These are phyloP conservation scores for Actinomortierella wolfii DNA, from an alignment of 371 early-diverging fungal genomes.

Conservation along the genomic window DNA sequence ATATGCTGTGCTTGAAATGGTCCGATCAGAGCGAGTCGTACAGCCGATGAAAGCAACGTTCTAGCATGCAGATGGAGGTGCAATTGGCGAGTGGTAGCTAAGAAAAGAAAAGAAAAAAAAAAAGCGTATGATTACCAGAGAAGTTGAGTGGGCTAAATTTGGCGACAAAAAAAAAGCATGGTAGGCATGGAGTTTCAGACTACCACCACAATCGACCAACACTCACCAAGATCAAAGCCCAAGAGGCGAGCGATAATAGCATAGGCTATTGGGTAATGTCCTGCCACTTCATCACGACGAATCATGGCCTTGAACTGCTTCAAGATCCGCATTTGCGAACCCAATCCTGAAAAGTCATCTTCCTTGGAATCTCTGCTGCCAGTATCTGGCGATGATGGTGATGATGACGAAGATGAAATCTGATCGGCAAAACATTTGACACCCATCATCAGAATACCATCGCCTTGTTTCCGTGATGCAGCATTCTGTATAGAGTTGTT, in stretches of 20 bases:
- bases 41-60: constrained; percentile 83
- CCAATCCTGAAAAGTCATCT: constrained; percentile 6
- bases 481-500: constrained; percentile 46
- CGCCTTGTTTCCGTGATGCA: constrained; percentile 40
- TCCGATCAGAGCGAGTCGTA: constrained; percentile 87
- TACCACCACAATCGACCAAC: too few relatives aligned
- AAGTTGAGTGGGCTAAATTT: too few relatives aligned
- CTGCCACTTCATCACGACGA: constrained; percentile 29
- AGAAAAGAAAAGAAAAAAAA: neutral
- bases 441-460: constrained; percentile 45
- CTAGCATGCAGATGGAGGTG: constrained; percentile 85
- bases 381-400: too few relatives aligned
- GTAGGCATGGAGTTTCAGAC: too few relatives aligned
- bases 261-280: constrained; percentile 45
- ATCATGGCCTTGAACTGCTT: constrained; percentile 40
- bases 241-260: constrained; percentile 39
- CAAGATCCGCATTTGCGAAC: constrained; percentile 33
- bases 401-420: too few relatives aligned
- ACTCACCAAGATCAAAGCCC: constrained; percentile 45
- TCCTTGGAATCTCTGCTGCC: too few relatives aligned
- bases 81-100: constrained; percentile 73
- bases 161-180: too few relatives aligned
- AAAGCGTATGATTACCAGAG: too few relatives aligned
- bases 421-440: constrained; percentile 45
- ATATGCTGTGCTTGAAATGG: constrained; percentile 87